phyloP scores from a whole-genome alignment of 2,329 filamentous ascomycete genomes.

The Claviceps fusiformis region DNA sequence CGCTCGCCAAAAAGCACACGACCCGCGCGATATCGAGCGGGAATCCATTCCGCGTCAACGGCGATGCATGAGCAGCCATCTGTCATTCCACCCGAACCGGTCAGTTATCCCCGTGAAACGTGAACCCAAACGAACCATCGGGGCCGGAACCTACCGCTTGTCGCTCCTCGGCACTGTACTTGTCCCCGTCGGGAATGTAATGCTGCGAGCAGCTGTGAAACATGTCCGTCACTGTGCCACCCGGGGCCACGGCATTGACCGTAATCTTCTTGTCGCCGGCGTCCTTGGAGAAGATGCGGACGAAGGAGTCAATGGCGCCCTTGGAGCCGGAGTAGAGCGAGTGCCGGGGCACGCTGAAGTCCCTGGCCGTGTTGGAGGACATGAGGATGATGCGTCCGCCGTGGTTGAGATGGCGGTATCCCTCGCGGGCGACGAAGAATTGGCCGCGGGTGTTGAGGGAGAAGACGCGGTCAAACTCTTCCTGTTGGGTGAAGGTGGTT shows the following conservation, averaged over 20 bases:
- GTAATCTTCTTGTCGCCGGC: constrained; percentile 54
- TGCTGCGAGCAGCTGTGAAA: constrained; percentile 21
- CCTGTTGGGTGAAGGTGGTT: constrained; percentile 20
- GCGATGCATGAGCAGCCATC: constrained; percentile 46
- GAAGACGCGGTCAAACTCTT: constrained; percentile 61
- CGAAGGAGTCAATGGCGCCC: constrained; percentile 65
- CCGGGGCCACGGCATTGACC: constrained; percentile 53
- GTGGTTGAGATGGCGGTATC: constrained; percentile 54
- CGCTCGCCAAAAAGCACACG: constrained; percentile 18
- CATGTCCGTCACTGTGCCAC: constrained; percentile 57
- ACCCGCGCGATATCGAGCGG: constrained; percentile 49
- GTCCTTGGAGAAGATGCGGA: constrained; percentile 60
- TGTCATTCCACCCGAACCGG: neutral
- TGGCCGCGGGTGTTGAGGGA: constrained; percentile 54
- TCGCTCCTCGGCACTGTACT: constrained; percentile 41
- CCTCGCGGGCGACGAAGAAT: constrained; percentile 59
- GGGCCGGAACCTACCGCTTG: constrained; percentile 24
- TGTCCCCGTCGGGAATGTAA: constrained; percentile 45
- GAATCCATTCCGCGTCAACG: constrained; percentile 50
- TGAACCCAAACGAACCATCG: too few relatives aligned
- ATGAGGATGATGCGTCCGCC: constrained; percentile 62
- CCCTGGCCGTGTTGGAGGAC: constrained; percentile 56
- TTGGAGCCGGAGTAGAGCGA: constrained; percentile 63
- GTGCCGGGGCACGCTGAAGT: constrained; percentile 54
- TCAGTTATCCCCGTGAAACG: neutral